Evolutionary conservation across 768 basidiomycete species (phyloP).

Genomic region (Phylloporus sp.): DNA sequence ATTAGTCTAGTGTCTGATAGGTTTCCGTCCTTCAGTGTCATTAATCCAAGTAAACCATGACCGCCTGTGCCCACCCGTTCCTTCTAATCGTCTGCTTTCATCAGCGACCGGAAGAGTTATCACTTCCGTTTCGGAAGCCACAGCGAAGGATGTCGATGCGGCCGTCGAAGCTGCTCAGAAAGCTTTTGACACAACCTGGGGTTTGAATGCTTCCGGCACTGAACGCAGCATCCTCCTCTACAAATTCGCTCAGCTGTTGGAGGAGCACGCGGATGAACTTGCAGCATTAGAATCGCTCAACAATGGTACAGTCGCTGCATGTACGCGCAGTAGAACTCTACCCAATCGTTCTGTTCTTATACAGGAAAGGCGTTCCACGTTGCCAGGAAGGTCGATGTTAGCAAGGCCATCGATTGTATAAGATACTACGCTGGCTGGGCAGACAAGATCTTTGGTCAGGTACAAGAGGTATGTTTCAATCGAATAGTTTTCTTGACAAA

Average conservation of each 20-base stretch:
- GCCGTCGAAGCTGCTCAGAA: conserved; percentile 69
- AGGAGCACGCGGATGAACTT: conserved; percentile 56
- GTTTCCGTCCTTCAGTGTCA: conserved; percentile 36
- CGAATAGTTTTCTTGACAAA: background rate
- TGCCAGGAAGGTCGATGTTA: conserved; percentile 49
- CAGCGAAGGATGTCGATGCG: conserved; percentile 65
- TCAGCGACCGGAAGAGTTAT: conserved; percentile 63
- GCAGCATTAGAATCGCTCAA: conserved; percentile 74
- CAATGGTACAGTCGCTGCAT: conserved; percentile 39
- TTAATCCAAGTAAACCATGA: conserved; percentile 48
- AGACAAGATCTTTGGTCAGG: conserved; percentile 77
- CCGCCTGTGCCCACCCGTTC: background rate
- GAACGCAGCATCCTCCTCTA: conserved; percentile 52
- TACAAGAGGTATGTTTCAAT: conserved; percentile 47
- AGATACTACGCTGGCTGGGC: conserved; percentile 90
- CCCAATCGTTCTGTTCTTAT: background rate
- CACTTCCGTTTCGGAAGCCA: conserved; percentile 53
- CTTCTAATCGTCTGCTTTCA: background rate
- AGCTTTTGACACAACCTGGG: conserved; percentile 64
- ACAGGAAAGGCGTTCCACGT: conserved; percentile 54
- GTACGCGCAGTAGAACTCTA: background rate
- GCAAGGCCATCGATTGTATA: conserved; percentile 34
- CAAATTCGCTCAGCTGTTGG: conserved; percentile 64
- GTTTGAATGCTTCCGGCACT: conserved; percentile 53
- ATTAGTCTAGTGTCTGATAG: background rate